Base-by-base conservation (phyloP, 805 yeast species). In the Ogataea pilisensis region DNA sequence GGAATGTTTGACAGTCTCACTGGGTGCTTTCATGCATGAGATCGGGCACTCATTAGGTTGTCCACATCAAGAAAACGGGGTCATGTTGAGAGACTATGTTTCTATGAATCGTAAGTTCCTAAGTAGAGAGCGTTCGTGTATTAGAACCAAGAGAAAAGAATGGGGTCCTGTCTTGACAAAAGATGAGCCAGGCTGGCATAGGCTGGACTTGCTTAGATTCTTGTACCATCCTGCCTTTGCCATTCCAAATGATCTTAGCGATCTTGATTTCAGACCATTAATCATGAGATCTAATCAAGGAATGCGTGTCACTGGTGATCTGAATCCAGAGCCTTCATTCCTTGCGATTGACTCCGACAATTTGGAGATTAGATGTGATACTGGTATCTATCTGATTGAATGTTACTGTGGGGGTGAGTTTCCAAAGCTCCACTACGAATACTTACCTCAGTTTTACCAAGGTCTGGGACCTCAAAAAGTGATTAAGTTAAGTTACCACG, bases 11-110 rank as follows among this genome's bases (percentile, higher is more conserved):
- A 83, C 85, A 44, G 75, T 91, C 28, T 86, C 96, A 1, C 58
- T 86, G 52, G 98, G 99, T 34, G 97, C 98, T 0, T 90, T 89
- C 53, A 72, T 90, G 83, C 98, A 91, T 61, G 98, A 91, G 58
- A 82, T 91, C 38, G 98, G 99, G 1, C 98, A 91, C 60, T 66
- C 78, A 21, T 68, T 91, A 31, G 96, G 96, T 0, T 85, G 91
- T 48, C 97, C 98, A 0, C 98, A 91, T 63, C 93, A 89, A 61
- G 85, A 81, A 12, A 68, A 73, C 49, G 98, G 98, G 16, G 84
- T 91, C 21, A 93, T 91, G 98, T 64, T 88, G 29, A 71, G 97
- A 43, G 96, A 85, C 43, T 93, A 90, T 58, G 70, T 80, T 17
- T 77, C 82, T 43, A 76, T 88, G 72, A 85, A 89, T 60, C 72